Conservation (phyloP, 2,329 filamentous ascomycete species). For the Cordyceps fumosorosea region DNA sequence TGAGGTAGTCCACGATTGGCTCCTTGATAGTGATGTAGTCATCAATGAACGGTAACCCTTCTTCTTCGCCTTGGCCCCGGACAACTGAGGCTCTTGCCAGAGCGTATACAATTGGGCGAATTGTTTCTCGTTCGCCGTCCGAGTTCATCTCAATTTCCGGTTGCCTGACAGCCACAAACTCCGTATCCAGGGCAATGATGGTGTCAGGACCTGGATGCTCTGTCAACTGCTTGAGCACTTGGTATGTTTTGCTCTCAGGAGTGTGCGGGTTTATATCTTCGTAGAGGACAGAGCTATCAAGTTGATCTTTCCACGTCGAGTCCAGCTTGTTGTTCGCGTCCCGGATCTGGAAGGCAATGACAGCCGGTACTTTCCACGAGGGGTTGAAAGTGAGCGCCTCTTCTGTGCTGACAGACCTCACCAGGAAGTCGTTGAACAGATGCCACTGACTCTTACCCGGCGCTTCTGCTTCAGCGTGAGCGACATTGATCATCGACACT, state of each 20-base stretch:
- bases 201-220: slow-evolving; percentile 67
- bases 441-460: slow-evolving; percentile 74
- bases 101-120: slow-evolving; percentile 82
- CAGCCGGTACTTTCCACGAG: slow-evolving; percentile 86
- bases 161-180: slow-evolving; percentile 89
- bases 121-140: slow-evolving; percentile 85
- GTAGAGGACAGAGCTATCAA: slow-evolving; percentile 83
- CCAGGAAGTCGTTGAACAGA: slow-evolving; percentile 94
- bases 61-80: slow-evolving; percentile 67
- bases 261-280: slow-evolving; percentile 50
- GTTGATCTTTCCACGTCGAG: slow-evolving; percentile 72
- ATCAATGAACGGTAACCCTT: slow-evolving; percentile 87
- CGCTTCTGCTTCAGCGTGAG: slow-evolving; percentile 55
- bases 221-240: slow-evolving; percentile 44
- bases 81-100: slow-evolving; percentile 90
- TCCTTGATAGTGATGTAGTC: slow-evolving; percentile 93
- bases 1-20: slow-evolving; percentile 90
- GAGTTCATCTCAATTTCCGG: slow-evolving; percentile 96
- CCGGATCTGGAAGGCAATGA: slow-evolving; percentile 81
- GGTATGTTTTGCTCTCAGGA: slow-evolving; percentile 47
- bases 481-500: slow-evolving; percentile 81
- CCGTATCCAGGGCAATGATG: slow-evolving; percentile 86
- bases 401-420: slow-evolving; percentile 68
- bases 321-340: slow-evolving; percentile 75
- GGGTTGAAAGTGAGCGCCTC: slow-evolving; percentile 88